These are phyloP conservation scores for Moricandia moricandioides DNA, from an alignment of 345 rosid genomes.

Conservation along the genomic window DNA sequence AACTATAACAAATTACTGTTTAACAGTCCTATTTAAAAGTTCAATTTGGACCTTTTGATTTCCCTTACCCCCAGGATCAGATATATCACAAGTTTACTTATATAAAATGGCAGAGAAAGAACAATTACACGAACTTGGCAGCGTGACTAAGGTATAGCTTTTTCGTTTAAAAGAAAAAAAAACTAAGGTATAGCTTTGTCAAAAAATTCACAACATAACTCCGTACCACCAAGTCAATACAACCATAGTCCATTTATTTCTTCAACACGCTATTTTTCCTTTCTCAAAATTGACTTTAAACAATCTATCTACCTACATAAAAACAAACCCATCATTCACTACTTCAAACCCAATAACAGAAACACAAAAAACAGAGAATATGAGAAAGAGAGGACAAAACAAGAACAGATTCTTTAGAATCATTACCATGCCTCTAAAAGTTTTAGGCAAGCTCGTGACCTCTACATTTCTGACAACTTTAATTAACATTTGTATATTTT, in stretches of 20 bases:
- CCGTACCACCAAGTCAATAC: slow-evolving; percentile 27
- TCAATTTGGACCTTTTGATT: not conserved
- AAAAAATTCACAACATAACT: not conserved
- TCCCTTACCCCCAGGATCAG: not conserved
- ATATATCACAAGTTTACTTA: not conserved
- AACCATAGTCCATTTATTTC: slow-evolving; percentile 18
- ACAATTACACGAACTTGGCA: not conserved
- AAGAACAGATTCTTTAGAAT: slow-evolving; percentile 47
- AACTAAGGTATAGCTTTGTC: not conserved
- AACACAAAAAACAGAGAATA: not conserved
- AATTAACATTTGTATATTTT: not conserved
- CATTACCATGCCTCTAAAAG: slow-evolving; percentile 46
- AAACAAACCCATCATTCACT: not conserved
- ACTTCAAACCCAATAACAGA: not conserved
- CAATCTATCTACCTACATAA: no score
- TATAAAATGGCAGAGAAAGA: not conserved
- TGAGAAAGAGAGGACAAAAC: slow-evolving; percentile 29
- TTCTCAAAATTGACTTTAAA: slow-evolving; percentile 11
- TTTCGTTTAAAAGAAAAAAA: not conserved
- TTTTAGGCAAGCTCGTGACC: slow-evolving; percentile 59
- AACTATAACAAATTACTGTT: no score
- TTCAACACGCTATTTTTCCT: slow-evolving; percentile 20
- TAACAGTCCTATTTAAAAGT: no score
- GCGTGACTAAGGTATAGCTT: not conserved
- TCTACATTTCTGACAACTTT: slow-evolving; percentile 41